Conservation (phyloP, 495 filamentous ascomycete species). For the Neurospora pannonica region DNA sequence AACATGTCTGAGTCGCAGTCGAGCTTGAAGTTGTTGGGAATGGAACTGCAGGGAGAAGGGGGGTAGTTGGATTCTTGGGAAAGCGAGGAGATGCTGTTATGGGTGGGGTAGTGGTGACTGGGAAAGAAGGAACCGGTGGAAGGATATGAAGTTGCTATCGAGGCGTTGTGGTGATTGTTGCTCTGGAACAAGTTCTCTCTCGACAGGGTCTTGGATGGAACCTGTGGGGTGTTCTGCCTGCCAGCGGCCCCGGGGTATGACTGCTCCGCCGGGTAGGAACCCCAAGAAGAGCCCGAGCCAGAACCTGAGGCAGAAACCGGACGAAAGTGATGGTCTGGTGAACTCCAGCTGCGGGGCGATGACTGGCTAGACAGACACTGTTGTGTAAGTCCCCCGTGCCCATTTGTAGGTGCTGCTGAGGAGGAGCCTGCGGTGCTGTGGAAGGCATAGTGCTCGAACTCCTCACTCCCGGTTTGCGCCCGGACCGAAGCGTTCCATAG, state of each 20-base stretch:
- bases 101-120: conserved; percentile 1
- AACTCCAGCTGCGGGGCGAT: conserved; percentile 22
- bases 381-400: conserved; percentile 1
- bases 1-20: conserved; percentile 6
- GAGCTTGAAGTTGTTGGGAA: conserved; percentile 2
- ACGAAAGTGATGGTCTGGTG: conserved; percentile 15
- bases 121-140: not conserved
- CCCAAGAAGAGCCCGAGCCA: not conserved
- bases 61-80: conserved; percentile 7
- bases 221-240: not conserved
- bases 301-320: not conserved
- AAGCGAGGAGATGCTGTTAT: not conserved
- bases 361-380: conserved; percentile 11
- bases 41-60: conserved; percentile 15
- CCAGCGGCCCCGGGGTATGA: not conserved
- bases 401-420: conserved; percentile 1
- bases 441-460: conserved; percentile 19
- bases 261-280: not conserved
- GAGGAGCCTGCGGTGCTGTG: conserved; percentile 11
- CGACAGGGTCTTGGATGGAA: not conserved
- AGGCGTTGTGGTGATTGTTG: not conserved
- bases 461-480: conserved; percentile 9
- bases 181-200: not conserved
- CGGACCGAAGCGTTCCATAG: conserved; percentile 12
- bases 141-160: not conserved